Evolutionary conservation across 352 stramenopile genomes (phyloP).

Genomic region (Halophytophthora polymorphica): DNA sequence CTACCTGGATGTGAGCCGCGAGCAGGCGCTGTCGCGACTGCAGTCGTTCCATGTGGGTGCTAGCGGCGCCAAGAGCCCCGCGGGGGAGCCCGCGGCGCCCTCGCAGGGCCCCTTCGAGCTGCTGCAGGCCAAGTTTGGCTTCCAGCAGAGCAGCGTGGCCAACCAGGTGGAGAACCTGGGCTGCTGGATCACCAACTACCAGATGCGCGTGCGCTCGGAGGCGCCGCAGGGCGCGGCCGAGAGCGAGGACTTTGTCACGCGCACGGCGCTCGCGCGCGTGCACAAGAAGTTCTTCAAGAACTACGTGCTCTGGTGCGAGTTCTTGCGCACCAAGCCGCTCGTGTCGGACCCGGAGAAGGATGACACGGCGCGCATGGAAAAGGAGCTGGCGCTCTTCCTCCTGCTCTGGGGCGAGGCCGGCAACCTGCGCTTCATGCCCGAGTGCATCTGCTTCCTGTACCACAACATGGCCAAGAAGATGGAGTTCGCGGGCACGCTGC

Average conservation of each 20-base stretch:
- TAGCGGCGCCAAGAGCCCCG: slow-evolving; percentile 1
- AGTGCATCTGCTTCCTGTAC: slow-evolving; percentile 88
- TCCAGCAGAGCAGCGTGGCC: slow-evolving; percentile 65
- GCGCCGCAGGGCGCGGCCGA: slow-evolving; percentile 24
- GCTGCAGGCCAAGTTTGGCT: slow-evolving; percentile 79
- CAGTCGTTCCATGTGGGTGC: slow-evolving; percentile 48
- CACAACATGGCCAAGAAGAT: slow-evolving; percentile 73
- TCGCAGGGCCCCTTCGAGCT: slow-evolving; percentile 55
- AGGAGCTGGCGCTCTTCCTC: slow-evolving; percentile 76
- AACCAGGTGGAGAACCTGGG: slow-evolving; percentile 88
- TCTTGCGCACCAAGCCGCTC: slow-evolving; percentile 86
- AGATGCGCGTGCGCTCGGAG: slow-evolving; percentile 59
- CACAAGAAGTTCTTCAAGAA: slow-evolving; percentile 89
- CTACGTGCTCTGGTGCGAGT: slow-evolving; percentile 93
- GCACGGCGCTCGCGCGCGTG: slow-evolving; percentile 51
- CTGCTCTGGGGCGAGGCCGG: slow-evolving; percentile 81
- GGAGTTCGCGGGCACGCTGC: slow-evolving; percentile 52
- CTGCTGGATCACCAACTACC: slow-evolving; percentile 84
- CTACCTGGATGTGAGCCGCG: slow-evolving; percentile 71
- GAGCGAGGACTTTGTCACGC: slow-evolving; percentile 40
- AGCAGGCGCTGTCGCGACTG: slow-evolving; percentile 55
- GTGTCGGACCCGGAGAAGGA: slow-evolving; percentile 49
- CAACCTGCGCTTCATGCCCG: slow-evolving; percentile 87
- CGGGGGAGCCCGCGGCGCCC: background rate
- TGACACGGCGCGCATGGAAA: slow-evolving; percentile 48